Percentiles rank a stretch among this genome's conserved stretches.
These are phyloP conservation scores for Leptographium galeiforme DNA, from an alignment of 2,329 filamentous ascomycete species.

Conservation along the genomic window DNA sequence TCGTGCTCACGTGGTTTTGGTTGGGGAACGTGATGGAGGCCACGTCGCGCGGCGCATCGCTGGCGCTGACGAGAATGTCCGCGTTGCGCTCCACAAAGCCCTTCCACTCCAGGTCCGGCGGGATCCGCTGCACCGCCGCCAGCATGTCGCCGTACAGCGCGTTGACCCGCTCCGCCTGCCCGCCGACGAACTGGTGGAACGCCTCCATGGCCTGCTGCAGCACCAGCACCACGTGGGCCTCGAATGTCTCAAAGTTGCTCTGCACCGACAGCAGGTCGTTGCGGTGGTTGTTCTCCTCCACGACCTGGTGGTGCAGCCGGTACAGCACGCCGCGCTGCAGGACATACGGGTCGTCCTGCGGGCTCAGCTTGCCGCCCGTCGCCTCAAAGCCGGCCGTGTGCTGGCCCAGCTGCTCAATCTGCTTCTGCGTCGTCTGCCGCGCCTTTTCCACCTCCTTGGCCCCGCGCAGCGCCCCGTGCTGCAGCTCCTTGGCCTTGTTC, in stretches of 20 bases:
- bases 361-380: conserved; percentile 54
- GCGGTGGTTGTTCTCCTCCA: conserved; percentile 91
- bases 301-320: conserved; percentile 77
- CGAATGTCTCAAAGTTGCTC: conserved; percentile 76
- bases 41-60: conserved; percentile 58
- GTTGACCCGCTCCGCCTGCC: conserved; percentile 70
- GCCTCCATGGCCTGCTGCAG: conserved; percentile 71
- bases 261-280: conserved; percentile 89
- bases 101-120: conserved; percentile 82
- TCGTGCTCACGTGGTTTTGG: conserved; percentile 67
- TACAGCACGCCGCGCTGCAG: conserved; percentile 69
- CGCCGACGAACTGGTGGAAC: conserved; percentile 68
- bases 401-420: conserved; percentile 86
- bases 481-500: conserved; percentile 83
- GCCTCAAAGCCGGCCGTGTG: conserved; percentile 72
- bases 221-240: conserved; percentile 70
- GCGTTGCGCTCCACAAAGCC: conserved; percentile 63
- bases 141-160: conserved; percentile 79
- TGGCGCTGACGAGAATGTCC: conserved; percentile 64
- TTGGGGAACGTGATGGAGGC: conserved; percentile 74
- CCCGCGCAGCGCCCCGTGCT: conserved; percentile 65
- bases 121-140: conserved; percentile 60
- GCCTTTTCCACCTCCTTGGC: conserved; percentile 88
- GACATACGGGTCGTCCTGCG: conserved; percentile 77
- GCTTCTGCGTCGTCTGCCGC: conserved; percentile 76